Base-by-base conservation (phyloP, 225 moss, liverwort and hornwort genomes). In the Pleurozium schreberi region DNA sequence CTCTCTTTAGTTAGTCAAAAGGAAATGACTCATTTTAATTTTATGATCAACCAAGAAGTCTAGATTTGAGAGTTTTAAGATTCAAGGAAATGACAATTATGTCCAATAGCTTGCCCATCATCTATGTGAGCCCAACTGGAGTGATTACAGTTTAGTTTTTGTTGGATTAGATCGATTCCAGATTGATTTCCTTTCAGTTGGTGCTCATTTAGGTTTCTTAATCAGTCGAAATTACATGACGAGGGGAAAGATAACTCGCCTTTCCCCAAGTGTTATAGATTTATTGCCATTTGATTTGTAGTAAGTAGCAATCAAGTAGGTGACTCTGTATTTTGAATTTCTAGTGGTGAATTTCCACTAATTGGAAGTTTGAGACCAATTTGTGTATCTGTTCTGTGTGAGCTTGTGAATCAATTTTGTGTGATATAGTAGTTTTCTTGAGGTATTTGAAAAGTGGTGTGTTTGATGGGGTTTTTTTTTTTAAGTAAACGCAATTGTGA, bases 141-240 rank as follows among this genome's bases (percentile, higher is more conserved):
- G 73, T 84, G 36, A 26, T 64, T 15, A 31, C 9, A 23, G 55
- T 60, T 64, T 61, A 42, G 22, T 77, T 81, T 85, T 84, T 58
- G 43, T 85, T 75, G 70, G 38, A 84, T 89, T 74, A 80, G 73
- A 75, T 84, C 66, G 89, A 84, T 87, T 65, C 68, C 78, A 85
- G 50, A 77, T 86, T 81, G 33, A 38, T 65, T 26, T 8, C 21
- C 45, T 75, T 65, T 64, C 18, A n/a, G 87, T 68, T 57, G 86
- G 81, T 45, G 85, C 82, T 81, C 47, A 50, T 80, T 75, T 82
- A 81, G 42, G 52, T 61, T 87, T 61, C 49, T 60, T 61, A 91
- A 93, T 89, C 91, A 80, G 91, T 89, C 91, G 91, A 91, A 86
- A 91, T 89, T 83, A 62, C 93, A 86, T 14, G 80, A 86, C 67